Base-by-base conservation (phyloP, 1,284 basidiomycete species). In the Erythrobasidium hasegawianum region DNA sequence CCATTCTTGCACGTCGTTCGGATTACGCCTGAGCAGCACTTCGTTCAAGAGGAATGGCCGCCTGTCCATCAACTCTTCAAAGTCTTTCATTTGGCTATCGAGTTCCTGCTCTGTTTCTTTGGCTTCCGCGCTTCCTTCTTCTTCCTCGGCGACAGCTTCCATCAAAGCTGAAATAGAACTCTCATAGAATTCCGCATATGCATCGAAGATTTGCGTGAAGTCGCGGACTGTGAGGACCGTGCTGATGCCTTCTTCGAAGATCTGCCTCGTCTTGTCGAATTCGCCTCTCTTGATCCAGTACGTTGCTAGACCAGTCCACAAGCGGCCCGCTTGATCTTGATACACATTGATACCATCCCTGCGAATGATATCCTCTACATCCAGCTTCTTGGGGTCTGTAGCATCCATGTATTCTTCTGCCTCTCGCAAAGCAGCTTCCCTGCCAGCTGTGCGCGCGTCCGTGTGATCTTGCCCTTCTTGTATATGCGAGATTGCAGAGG, bases 1-100 rank as follows among this genome's bases (percentile, higher is more conserved):
- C 96, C 96, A 99, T 77, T 99, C 96, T 73, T 96, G 93, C 0
- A 98, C 95, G 74, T 99, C 96, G 75, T 97, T 91, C 0, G 92
- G 90, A 80, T 99, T 99, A 72, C 96, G 82, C 64, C 96, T 82
- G 26, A 98, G 79, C 29, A 98, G 79, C 1, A 98, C 96, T 72
- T 97, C 94, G 76, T 98, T 99, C 60, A 97, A 87, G 67, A 98
- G 81, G 83, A 98, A 98, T 1, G 93, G 96, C 72, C 96, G 80
- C 47, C 94, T 83, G 76, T 98, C 96, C 85, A 97, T 96, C 70
- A 98, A 79, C 61, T 87, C 87, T 77, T 97, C 95, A 74, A 98
- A 96, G 68, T 87, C 87, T 77, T 88, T 87, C 90, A 98, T 97
- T 72, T 87, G 85, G 53, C 79, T 78, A 75, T 98, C 96, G 57